Evolutionary conservation across 192 early-diverging fungal species (phyloP).

Genomic region (Gamsiella multidivaricata): DNA sequence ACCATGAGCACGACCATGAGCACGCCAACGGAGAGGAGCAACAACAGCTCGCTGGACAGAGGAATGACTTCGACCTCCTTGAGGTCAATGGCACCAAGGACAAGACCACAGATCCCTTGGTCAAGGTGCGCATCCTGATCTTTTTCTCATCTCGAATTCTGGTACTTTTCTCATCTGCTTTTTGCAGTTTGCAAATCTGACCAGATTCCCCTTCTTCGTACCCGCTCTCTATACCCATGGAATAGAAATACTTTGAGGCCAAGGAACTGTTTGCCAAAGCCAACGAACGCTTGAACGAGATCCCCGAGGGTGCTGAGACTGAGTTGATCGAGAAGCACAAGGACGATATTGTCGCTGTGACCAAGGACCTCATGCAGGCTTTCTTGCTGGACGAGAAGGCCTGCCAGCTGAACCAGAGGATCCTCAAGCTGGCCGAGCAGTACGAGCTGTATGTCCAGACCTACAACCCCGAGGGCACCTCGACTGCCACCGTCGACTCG

Average conservation of each 20-base stretch:
- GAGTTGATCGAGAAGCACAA: conserved; percentile 60
- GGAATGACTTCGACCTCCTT: conserved; percentile 61
- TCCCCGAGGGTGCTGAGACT: conserved; percentile 62
- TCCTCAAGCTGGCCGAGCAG: conserved; percentile 70
- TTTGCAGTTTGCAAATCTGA: too few species aligned
- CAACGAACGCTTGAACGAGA: conserved; percentile 59
- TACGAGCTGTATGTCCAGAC: conserved; percentile 60
- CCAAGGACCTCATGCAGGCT: conserved; percentile 65
- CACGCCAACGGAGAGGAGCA: conserved; percentile 17
- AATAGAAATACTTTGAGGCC: conserved; percentile 63
- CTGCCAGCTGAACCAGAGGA: conserved; percentile 66
- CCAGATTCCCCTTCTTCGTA: not conserved
- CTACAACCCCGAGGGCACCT: conserved; percentile 51
- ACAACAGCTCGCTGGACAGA: conserved; percentile 17
- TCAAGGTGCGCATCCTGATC: conserved; percentile 33
- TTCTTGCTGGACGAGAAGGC: conserved; percentile 73
- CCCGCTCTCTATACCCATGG: not conserved
- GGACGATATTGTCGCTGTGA: conserved; percentile 62
- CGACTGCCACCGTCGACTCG: conserved; percentile 49
- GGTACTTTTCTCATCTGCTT: not conserved
- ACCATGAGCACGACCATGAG: conserved; percentile 34
- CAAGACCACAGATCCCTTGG: conserved; percentile 62
- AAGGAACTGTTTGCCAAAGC: conserved; percentile 64
- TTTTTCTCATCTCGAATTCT: conserved; percentile 8
- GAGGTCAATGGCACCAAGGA: conserved; percentile 55